Percentiles rank a stretch among this genome's conserved stretches.
phyloP scores from a whole-genome alignment of 176 grass and related monocot genomes.

The Phyllostachys edulis region DNA sequence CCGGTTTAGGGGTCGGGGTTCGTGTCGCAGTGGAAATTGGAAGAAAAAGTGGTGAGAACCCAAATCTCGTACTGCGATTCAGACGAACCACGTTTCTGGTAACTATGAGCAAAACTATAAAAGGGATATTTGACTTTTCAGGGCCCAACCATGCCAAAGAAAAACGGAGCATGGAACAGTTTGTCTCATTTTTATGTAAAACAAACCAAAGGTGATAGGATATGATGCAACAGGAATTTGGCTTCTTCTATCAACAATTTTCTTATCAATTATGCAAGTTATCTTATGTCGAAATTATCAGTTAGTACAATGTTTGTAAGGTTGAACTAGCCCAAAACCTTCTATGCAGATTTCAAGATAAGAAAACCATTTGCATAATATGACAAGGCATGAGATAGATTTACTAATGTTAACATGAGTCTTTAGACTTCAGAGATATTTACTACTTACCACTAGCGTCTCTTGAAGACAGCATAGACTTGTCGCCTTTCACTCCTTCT shows the following conservation, averaged over 20 bases:
- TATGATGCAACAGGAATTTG: slow-evolving; percentile 12
- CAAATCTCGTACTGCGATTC: no score
- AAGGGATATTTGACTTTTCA: neutral
- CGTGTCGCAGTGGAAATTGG: no score
- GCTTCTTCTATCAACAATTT: neutral
- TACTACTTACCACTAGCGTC: slow-evolving; percentile 64
- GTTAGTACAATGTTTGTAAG: slow-evolving; percentile 2
- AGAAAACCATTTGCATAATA: neutral
- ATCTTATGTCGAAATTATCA: neutral
- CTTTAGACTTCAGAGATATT: neutral
- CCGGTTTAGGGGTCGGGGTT: no score
- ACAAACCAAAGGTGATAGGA: neutral
- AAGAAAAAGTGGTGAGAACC: no score
- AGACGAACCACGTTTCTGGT: no score
- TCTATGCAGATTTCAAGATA: neutral
- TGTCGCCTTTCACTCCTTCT: slow-evolving; percentile 63
- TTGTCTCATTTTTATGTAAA: neutral
- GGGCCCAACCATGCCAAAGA: neutral
- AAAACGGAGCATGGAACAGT: neutral
- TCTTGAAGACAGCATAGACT: slow-evolving; percentile 72
- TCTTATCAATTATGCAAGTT: neutral
- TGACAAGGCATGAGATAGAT: neutral
- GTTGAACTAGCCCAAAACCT: neutral
- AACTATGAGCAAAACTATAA: neutral
- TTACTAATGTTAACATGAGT: slow-evolving; percentile 10